phyloP scores from a whole-genome alignment of 306 rosid species.

The Acacia crassicarpa region DNA sequence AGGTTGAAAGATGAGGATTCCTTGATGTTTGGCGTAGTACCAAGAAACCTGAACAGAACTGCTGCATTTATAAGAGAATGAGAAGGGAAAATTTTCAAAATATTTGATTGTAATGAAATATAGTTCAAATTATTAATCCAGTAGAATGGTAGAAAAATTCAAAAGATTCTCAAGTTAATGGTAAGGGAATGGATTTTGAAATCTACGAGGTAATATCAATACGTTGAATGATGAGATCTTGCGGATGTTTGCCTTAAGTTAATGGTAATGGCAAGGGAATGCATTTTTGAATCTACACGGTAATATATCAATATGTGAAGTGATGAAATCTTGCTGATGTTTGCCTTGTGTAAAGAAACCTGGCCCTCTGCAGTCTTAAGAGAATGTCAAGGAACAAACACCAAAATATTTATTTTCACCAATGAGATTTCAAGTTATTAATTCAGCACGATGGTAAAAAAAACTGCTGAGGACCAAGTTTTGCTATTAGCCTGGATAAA shows the following conservation, averaged over 20 bases:
- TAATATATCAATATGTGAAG: neutral
- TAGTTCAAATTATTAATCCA: constrained; percentile 10
- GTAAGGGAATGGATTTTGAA: neutral
- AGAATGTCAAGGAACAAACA: neutral
- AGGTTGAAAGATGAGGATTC: constrained; percentile 3
- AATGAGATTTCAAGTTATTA: neutral
- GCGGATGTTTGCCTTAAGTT: neutral
- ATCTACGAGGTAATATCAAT: neutral
- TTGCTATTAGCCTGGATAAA: neutral
- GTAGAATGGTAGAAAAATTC: neutral
- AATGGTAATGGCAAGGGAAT: neutral
- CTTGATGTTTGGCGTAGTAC: constrained; percentile 4
- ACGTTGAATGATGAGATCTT: constrained; percentile 5
- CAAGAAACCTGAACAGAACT: neutral
- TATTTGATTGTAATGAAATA: neutral
- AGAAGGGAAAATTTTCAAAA: constrained; percentile 1
- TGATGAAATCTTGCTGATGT: constrained; percentile 9
- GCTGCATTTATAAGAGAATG: neutral
- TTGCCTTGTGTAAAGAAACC: constrained; percentile 4
- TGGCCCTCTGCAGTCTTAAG: neutral
- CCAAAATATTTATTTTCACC: neutral
- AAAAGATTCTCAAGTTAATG: neutral
- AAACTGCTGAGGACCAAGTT: constrained; percentile 1
- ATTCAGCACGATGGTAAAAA: neutral
- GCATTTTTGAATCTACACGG: neutral